Conservation (phyloP, 306 rosid species). For the Prunus armeniaca region DNA sequence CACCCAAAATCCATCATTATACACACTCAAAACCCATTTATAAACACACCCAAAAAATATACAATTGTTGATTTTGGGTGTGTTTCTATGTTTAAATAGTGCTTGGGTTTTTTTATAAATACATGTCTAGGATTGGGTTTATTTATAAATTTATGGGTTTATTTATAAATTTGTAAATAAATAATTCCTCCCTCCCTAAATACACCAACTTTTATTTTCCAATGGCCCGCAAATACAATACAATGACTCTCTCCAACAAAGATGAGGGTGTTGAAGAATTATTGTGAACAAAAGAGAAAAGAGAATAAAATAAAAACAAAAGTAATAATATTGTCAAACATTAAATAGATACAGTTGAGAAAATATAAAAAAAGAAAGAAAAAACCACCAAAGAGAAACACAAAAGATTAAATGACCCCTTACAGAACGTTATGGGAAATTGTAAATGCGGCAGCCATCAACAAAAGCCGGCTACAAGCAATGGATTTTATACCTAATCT, state of each 20-base stretch:
- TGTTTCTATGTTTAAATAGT: too few species aligned
- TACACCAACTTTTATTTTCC: neutral
- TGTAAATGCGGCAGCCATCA: neutral
- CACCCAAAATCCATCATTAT: too few species aligned
- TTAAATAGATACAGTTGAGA: neutral
- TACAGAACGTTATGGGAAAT: neutral
- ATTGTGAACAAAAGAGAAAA: neutral
- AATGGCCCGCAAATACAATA: constrained; percentile 1
- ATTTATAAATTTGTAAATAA: too few species aligned
- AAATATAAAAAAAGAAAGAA: neutral
- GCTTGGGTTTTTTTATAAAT: too few species aligned
- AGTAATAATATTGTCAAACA: neutral
- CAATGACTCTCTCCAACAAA: neutral
- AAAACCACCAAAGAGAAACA: neutral
- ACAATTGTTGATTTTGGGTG: too few species aligned
- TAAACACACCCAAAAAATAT: too few species aligned
- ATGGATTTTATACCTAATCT: neutral
- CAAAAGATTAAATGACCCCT: neutral
- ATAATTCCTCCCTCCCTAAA: neutral
- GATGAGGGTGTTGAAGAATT: neutral
- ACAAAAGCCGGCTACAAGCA: constrained; percentile 11
- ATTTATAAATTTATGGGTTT: too few species aligned
- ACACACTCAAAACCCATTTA: too few species aligned
- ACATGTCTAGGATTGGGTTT: too few species aligned
- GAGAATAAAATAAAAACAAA: neutral